Conservation (phyloP, 2,329 filamentous ascomycete genomes). For the Alternaria ethzedia region DNA sequence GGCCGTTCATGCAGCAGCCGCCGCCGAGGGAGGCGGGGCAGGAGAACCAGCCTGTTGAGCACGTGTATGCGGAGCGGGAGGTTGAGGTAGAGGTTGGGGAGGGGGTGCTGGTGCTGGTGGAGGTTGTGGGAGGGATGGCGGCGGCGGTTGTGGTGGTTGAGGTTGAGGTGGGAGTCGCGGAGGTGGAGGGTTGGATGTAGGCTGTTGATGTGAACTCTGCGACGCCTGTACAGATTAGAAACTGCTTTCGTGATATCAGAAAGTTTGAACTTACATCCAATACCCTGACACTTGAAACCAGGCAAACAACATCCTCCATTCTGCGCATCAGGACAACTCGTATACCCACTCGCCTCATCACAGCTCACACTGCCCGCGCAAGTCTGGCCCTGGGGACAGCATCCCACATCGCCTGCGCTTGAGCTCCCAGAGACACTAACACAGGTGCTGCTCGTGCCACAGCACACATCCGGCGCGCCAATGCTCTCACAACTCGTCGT, state of each 20-base stretch:
- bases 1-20: slow-evolving; percentile 57
- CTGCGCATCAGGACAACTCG: slow-evolving; percentile 67
- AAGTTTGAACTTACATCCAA: slow-evolving; percentile 66
- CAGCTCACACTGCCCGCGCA: slow-evolving; percentile 73
- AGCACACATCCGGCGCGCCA: slow-evolving; percentile 74
- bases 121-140: slow-evolving; percentile 45
- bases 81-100: slow-evolving; percentile 11
- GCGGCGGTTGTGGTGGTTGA: slow-evolving; percentile 47
- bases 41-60: slow-evolving; percentile 54
- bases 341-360: slow-evolving; percentile 62
- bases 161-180: slow-evolving; percentile 28
- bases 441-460: slow-evolving; percentile 69
- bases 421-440: slow-evolving; percentile 57
- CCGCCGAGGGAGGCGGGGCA: slow-evolving; percentile 56
- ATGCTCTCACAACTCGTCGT: slow-evolving; percentile 70
- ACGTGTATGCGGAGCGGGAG: slow-evolving; percentile 39
- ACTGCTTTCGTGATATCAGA: too few relatives aligned
- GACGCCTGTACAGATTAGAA: slow-evolving; percentile 30
- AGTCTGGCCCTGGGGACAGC: slow-evolving; percentile 69
- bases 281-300: slow-evolving; percentile 71
- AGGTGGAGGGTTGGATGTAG: slow-evolving; percentile 34
- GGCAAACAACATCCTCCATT: slow-evolving; percentile 80
- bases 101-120: slow-evolving; percentile 12
- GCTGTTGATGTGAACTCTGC: slow-evolving; percentile 38
- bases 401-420: slow-evolving; percentile 72